Base-by-base conservation (phyloP, 805 yeast genomes). In the Ogataea degrootiae region DNA sequence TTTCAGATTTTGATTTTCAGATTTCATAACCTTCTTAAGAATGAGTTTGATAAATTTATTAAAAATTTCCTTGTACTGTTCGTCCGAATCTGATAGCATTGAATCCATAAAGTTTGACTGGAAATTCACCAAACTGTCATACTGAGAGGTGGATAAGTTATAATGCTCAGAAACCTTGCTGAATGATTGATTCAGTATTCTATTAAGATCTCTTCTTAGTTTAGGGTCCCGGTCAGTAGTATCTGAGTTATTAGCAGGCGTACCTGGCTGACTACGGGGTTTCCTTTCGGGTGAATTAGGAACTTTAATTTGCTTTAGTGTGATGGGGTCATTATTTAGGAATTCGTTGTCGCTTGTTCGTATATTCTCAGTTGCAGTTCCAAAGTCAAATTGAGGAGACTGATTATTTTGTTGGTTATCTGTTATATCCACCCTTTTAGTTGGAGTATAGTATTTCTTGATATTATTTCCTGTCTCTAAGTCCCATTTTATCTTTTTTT, bases 81-180 rank as follows among this genome's bases (percentile, higher is more conserved):
- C 54, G 45, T 67, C 67, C 2, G 57, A 37, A 41, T 57, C 60
- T 19, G 53, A 14, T 6, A 59, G 53, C 9, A 61, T 41, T 2
- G 65, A 62, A 16, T 64, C 58, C 50, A 71, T 53, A 34, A 73
- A 50, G 2, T 46, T 55, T 1, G 69, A 61, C 56, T 74, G 73
- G 52, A 72, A 69, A 5, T 64, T 55, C 0, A 67, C 75, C 34
- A 75, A 50, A 34, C 55, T 55, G 45, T 73, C 82, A 58, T 78
- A 77, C 58, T 79, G 79, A 49, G 75, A 67, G 16, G 82, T 77
- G 48, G 80, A 72, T 58, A 79, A 68, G 58, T 72, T 79, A 61
- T 75, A 74, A 57, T 73, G 75, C 45, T 72, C 60, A 49, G 72
- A 68, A 50, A 78, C 71, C 55, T 73, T 72, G 47, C 63, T 65